Evolutionary conservation across 2,329 filamentous ascomycete genomes (phyloP), one percentile per base, ranked within the genome.

Genomic region (Pseudogymnoascus sp.): DNA sequence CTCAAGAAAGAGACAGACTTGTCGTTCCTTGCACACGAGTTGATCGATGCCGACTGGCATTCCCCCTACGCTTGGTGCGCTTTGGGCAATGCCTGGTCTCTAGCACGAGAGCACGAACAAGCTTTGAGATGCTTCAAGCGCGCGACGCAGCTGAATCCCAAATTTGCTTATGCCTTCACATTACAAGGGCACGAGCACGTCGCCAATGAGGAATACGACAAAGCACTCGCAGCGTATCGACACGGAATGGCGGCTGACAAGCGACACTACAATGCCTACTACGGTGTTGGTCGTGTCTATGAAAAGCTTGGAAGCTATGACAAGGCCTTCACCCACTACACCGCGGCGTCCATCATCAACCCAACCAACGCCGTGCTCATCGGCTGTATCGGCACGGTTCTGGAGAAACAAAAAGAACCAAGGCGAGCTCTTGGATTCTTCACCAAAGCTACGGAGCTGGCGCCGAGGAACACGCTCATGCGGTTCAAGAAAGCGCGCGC

Each of bases 201-300:
- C 49, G 85, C 90, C 37, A 97, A 97, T 68, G 95, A 99, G 75
- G 95, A 99, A 74, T 97, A 94, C 71, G 93, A 97, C 72, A 96
- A 96, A 73, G 94, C 94, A 0, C 83, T 96, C 49, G 85, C 87
- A 39, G 88, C 91, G 1, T 99, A 97, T 74, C 86, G 95, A 35
- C 85, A 88, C 61, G 92, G 91, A 1, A 90, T 99, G 68, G 84
- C 87, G 49, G 91, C 91, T 0, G 92, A 99, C 71, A 86, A 84
- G 62, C 86, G 93, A 19, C 93, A 97, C 73, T 99, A 97, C 78
- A 96, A 97, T 72, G 94, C 93, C n/a, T 97, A 95, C 84, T 99
- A 97, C 73, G 94, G 94, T 68, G 86, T 89, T 63, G 86, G 85
- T 31, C 81, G 83, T 64, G 92, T 96, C 1, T 94, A 93, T 70